Percentiles rank a stretch among this genome's conserved stretches.
phyloP scores from a whole-genome alignment of 768 basidiomycete species.

The Floccularia luteovirens region DNA sequence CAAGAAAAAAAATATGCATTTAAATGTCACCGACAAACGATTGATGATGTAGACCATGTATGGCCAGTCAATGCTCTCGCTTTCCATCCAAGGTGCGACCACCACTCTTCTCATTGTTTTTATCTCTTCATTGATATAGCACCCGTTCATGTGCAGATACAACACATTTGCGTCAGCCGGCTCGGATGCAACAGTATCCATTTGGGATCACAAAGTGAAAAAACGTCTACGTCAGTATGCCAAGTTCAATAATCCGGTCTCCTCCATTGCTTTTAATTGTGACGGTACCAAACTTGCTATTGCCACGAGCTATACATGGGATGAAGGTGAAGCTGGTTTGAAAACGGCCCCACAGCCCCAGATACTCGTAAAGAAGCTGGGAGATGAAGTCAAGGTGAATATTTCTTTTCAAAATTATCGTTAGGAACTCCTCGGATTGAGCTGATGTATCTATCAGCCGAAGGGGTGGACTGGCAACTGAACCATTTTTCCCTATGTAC shows the following conservation, averaged over 20 bases:
- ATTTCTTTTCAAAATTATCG: neutral
- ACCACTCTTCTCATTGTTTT: neutral
- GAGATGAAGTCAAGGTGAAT: conserved; percentile 67
- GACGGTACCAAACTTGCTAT: conserved; percentile 80
- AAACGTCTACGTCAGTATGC: conserved; percentile 90
- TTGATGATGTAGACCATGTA: conserved; percentile 89
- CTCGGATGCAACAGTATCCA: conserved; percentile 87
- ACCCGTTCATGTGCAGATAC: conserved; percentile 35
- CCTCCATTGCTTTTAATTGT: conserved; percentile 74
- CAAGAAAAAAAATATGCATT: conserved; percentile 93
- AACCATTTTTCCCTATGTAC: neutral
- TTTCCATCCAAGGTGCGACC: conserved; percentile 77
- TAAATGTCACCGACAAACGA: conserved; percentile 90
- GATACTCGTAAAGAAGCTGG: conserved; percentile 54
- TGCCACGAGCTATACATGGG: conserved; percentile 88
- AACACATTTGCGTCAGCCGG: conserved; percentile 96
- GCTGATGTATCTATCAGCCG: neutral
- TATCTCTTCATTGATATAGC: neutral
- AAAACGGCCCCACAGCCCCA: conserved; percentile 58
- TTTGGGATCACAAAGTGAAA: conserved; percentile 97
- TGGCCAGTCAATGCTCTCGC: conserved; percentile 95
- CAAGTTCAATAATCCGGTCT: conserved; percentile 69
- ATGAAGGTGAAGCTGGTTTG: conserved; percentile 70
- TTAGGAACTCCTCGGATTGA: neutral
- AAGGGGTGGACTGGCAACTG: neutral